Conservation (phyloP, 176 grass and related monocot species). For the Aechmea fasciata region DNA sequence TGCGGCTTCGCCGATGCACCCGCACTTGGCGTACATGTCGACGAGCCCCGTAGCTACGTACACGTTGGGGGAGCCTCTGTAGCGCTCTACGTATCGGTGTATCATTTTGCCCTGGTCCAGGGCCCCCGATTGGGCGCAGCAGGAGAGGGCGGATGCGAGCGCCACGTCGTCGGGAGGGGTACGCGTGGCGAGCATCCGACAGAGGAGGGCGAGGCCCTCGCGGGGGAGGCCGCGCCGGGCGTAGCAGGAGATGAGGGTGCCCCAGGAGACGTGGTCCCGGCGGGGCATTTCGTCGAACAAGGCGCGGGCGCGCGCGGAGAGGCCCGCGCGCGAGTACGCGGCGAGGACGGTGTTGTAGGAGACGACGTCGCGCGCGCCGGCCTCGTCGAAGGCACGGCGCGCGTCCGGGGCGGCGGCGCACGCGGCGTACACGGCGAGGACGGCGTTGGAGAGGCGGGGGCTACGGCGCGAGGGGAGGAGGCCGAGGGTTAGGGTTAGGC, state of each 20-base stretch:
- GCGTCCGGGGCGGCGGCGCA: slow-evolving; percentile 23
- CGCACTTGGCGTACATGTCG: slow-evolving; percentile 53
- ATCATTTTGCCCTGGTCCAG: slow-evolving; percentile 39
- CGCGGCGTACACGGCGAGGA: slow-evolving; percentile 37
- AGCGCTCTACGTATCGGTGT: slow-evolving; percentile 36
- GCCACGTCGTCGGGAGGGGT: slow-evolving; percentile 38
- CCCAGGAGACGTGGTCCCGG: slow-evolving; percentile 47
- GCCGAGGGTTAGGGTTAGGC: slow-evolving; percentile 9
- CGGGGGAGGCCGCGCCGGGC: slow-evolving; percentile 7
- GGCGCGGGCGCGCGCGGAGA: slow-evolving; percentile 10
- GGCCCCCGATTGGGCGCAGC: slow-evolving; percentile 42
- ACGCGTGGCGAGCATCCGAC: slow-evolving; percentile 27
- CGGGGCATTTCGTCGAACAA: slow-evolving; percentile 37
- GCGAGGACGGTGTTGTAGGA: slow-evolving; percentile 37
- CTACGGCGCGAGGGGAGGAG: slow-evolving; percentile 20
- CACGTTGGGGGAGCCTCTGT: slow-evolving; percentile 25
- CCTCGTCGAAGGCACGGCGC: slow-evolving; percentile 34
- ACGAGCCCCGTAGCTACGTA: slow-evolving; percentile 43
- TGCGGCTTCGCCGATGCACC: slow-evolving; percentile 20
- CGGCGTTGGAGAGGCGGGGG: slow-evolving; percentile 34
- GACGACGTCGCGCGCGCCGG: slow-evolving; percentile 23
- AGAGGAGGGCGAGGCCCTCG: slow-evolving; percentile 32
- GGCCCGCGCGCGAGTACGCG: slow-evolving; percentile 24
- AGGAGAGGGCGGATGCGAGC: slow-evolving; percentile 36
- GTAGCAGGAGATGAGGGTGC: slow-evolving; percentile 30